Percentiles rank a stretch among this genome's conserved stretches.
Conservation (phyloP, 768 basidiomycete genomes). For the Phaeotremella skinneri region DNA sequence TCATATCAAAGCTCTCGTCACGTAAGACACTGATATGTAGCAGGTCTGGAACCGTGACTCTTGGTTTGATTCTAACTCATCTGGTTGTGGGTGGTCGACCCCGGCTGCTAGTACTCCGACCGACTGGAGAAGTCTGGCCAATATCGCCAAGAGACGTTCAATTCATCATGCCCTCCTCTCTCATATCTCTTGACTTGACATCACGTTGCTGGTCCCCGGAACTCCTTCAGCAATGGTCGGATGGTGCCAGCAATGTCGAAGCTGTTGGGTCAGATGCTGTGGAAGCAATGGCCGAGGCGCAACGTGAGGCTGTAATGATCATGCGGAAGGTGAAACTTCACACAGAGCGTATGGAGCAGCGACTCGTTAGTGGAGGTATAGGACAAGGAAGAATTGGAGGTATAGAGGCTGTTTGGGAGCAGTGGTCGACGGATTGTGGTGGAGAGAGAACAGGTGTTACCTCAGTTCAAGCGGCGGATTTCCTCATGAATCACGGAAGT, state of each 20-base stretch:
- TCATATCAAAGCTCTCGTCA: background rate
- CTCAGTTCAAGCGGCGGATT: conserved; percentile 58
- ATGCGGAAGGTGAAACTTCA: conserved; percentile 59
- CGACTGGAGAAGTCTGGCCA: conserved; percentile 44
- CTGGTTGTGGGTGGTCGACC: conserved; percentile 30
- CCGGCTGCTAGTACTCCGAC: conserved; percentile 36
- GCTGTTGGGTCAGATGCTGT: background rate
- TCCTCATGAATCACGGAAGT: conserved; percentile 50
- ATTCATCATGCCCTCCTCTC: conserved; percentile 42
- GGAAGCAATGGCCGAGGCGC: conserved; percentile 57
- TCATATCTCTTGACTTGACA: conserved; percentile 24
- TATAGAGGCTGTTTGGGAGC: conserved; percentile 30
- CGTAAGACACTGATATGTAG: background rate
- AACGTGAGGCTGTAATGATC: conserved; percentile 64
- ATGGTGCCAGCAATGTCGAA: conserved; percentile 8
- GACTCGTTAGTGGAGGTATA: conserved; percentile 29
- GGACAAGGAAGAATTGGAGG: conserved; percentile 45
- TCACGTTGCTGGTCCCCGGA: conserved; percentile 33
- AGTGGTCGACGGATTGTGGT: conserved; percentile 45
- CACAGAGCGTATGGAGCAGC: conserved; percentile 55
- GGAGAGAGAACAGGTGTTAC: conserved; percentile 62
- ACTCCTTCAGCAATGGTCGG: conserved; percentile 20
- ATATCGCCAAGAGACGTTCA: conserved; percentile 43
- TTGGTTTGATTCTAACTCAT: conserved; percentile 41
- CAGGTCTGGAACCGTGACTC: conserved; percentile 22